phyloP scores from a whole-genome alignment of 805 yeast species.

The Kodamaea hsintzibuensis region DNA sequence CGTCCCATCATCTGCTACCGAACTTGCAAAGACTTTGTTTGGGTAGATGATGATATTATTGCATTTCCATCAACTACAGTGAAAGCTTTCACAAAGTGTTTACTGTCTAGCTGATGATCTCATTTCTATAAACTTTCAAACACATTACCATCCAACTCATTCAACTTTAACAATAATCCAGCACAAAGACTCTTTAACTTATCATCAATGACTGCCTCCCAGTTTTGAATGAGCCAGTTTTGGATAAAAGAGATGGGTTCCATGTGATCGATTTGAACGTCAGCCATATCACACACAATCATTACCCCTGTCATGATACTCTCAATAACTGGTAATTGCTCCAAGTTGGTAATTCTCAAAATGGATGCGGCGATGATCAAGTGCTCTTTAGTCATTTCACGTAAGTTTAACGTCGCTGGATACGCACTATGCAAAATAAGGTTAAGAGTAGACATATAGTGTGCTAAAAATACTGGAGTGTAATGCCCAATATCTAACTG shows the following conservation, averaged over 20 bases:
- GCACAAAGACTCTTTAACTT: constrained; percentile 40
- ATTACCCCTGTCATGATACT: constrained; percentile 39
- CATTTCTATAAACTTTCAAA: neutral
- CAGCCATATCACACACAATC: constrained; percentile 35
- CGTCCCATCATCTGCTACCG: neutral
- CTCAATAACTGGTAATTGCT: constrained; percentile 37
- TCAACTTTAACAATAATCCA: constrained; percentile 36
- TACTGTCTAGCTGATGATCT: too few relatives aligned
- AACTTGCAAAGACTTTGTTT: neutral
- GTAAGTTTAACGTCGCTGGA: constrained; percentile 51
- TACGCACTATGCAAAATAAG: constrained; percentile 58
- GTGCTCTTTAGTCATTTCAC: constrained; percentile 60
- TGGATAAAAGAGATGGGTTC: constrained; percentile 22
- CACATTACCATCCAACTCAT: constrained; percentile 9
- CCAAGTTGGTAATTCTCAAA: constrained; percentile 18
- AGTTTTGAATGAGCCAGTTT: constrained; percentile 26
- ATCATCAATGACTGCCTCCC: constrained; percentile 41
- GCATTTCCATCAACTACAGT: too few relatives aligned
- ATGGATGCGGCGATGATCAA: constrained; percentile 35
- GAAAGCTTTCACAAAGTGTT: too few relatives aligned
- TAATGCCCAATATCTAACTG: constrained; percentile 50
- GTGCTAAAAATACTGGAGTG: constrained; percentile 54
- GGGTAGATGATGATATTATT: neutral
- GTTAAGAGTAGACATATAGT: constrained; percentile 59
- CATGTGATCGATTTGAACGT: constrained; percentile 26